Evolutionary conservation across 208 protist genomes (phyloP).

Genomic region (Leishmania guyanensis): DNA sequence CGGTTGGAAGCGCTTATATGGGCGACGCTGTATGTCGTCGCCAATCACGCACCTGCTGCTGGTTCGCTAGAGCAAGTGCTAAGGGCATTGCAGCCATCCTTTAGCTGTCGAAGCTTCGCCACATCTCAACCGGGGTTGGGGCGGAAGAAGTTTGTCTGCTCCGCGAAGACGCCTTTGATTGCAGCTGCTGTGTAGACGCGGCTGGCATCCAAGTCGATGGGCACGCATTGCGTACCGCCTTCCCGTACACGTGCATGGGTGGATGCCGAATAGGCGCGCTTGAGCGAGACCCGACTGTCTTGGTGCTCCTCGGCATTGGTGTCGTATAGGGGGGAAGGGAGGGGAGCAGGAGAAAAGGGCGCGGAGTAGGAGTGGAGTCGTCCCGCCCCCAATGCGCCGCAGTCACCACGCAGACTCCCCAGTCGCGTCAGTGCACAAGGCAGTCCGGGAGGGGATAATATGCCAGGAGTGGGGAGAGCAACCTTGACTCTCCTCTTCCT

Average conservation of each 20-base stretch:
- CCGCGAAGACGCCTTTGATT: conserved; percentile 38
- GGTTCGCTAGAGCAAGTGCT: not conserved
- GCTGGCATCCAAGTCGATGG: conserved; percentile 25
- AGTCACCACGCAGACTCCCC: not conserved
- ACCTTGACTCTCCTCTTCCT: not conserved
- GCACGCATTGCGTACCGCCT: not conserved
- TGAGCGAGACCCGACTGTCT: too few species aligned
- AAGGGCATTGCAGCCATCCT: conserved; percentile 39
- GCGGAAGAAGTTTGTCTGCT: conserved; percentile 36
- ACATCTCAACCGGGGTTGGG: conserved; percentile 47
- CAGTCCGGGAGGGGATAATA: not conserved
- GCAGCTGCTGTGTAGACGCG: conserved; percentile 27
- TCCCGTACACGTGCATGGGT: not conserved
- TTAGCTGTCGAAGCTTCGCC: conserved; percentile 39
- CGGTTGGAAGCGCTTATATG: not conserved
- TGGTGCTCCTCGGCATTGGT: not conserved
- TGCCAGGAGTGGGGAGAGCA: not conserved
- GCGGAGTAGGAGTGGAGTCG: not conserved
- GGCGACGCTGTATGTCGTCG: not conserved
- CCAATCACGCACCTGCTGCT: not conserved
- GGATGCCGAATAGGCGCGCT: not conserved
- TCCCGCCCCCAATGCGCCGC: not conserved
- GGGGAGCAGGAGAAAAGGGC: not conserved
- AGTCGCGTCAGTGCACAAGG: not conserved
- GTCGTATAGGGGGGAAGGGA: conserved; percentile 9